phyloP scores from a whole-genome alignment of 164 flowering plant species.

The Cinnamomum micranthum region DNA sequence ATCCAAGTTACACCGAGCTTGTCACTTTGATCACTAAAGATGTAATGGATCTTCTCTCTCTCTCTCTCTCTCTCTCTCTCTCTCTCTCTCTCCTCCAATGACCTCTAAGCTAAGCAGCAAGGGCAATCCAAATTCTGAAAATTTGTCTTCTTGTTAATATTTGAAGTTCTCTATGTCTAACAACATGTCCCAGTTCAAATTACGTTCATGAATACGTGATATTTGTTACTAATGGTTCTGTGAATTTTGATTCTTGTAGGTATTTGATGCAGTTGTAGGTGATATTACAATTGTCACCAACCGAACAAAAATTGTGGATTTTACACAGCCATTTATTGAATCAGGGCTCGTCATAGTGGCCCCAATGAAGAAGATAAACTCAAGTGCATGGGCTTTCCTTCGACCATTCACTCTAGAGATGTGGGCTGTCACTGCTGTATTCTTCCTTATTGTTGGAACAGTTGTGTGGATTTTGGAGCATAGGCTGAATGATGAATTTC shows the following conservation, averaged over 20 bases:
- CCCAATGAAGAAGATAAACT: constrained; percentile 41
- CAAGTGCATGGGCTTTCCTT: constrained; percentile 73
- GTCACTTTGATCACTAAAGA: constrained; percentile 47
- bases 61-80: too few relatives aligned
- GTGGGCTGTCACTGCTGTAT: constrained; percentile 67
- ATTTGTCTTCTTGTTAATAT: too few relatives aligned
- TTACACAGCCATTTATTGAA: constrained; percentile 74
- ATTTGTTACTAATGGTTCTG: background rate
- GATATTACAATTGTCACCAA: constrained; percentile 71
- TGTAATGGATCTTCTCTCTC: constrained; percentile 42
- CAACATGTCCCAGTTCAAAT: background rate
- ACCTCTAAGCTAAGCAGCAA: background rate
- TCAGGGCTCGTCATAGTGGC: constrained; percentile 90
- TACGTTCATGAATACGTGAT: background rate
- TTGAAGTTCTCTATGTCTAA: background rate
- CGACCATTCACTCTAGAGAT: constrained; percentile 58
- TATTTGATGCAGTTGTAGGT: constrained; percentile 73
- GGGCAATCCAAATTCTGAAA: background rate
- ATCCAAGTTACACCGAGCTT: constrained; percentile 73
- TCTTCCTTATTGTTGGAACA: constrained; percentile 47
- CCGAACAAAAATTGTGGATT: constrained; percentile 69
- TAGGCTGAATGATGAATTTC: constrained; percentile 36
- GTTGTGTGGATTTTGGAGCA: constrained; percentile 43
- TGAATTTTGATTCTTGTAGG: constrained; percentile 30
- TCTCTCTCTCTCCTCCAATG: background rate